Base-by-base conservation (phyloP, 75 land plant species). In the Picea glauca region DNA sequence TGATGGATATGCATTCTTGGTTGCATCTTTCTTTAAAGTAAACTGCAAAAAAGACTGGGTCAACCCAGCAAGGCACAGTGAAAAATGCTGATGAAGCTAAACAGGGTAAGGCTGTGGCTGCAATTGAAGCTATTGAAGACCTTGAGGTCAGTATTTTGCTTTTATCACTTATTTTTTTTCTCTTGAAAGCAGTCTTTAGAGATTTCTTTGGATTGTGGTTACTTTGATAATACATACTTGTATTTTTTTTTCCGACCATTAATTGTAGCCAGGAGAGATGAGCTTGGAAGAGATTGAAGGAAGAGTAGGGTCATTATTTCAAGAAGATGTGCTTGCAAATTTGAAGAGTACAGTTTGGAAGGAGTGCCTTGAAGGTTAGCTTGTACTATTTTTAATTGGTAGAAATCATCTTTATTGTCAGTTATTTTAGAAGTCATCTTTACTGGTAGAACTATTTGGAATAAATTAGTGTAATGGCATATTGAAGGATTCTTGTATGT, bases 111-210 rank as follows among this genome's bases (percentile, higher is more conserved):
- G 8, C 77, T 74, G 76, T 78, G 12, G 83, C 73, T 64, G 8
- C 32, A 5, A 46, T 65, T 73, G 93, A 88, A 75, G 68, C 78
- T 54, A 17, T 64, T 31, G 98, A 95, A 79, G 98, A 95, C 77
- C 73, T 93, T 66, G 98, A 95, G 92, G 98, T 95, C 80, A 7
- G 32, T 64, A 30, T 64, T 31, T 31, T 64, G 3, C 67, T 31
- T 64, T 31, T 0, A 4, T 64, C 33, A 21, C 14, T 64, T 31
- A 32, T 13, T 62, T 35, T 35, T 3, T 62, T 62, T 31, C 11
- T 63, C 31, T 30, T 26, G 60, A 26, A 26, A 26, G 26, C 26
- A 26, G 26, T 26, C 26, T 26, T 26, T 62, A 26, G 26, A 26
- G 26, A 26, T 26, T 26, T 26, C 26, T 26, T 26, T 26, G 26